Conservation (phyloP, 2,329 filamentous ascomycete genomes). For the Hymenoscyphus occultus region DNA sequence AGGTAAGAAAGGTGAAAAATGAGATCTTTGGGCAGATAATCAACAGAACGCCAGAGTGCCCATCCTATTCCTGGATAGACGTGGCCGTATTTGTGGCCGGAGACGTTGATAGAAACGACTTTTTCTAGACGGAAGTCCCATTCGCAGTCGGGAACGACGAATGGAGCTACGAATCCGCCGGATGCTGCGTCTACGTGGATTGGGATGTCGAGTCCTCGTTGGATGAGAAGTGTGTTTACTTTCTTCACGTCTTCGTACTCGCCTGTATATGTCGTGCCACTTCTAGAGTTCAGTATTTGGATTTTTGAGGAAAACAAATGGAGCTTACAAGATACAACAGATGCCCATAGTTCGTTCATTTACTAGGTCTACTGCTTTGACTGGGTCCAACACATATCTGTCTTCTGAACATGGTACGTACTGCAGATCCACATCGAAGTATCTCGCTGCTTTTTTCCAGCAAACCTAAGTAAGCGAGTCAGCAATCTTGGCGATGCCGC, state of each 20-base stretch:
- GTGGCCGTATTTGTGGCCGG: neutral
- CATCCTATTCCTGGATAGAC: neutral
- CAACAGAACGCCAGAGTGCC: neutral
- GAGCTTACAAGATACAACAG: neutral
- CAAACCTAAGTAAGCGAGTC: neutral
- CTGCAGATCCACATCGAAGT: neutral
- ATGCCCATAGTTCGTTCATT: neutral
- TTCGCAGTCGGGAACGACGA: neutral
- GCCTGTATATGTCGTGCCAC: neutral
- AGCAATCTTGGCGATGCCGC: too few species aligned
- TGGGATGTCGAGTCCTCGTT: neutral
- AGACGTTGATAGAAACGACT: constrained; percentile 3
- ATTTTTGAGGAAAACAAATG: neutral
- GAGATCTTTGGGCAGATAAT: neutral
- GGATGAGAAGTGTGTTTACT: neutral
- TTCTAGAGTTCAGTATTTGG: neutral
- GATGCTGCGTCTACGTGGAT: neutral
- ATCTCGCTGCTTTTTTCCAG: neutral
- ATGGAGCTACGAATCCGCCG: neutral
- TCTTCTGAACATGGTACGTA: neutral
- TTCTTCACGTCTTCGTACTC: neutral
- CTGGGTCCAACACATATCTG: neutral
- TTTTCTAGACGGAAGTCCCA: neutral
- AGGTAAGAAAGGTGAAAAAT: neutral
- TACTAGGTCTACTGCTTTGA: neutral